phyloP scores from a whole-genome alignment of 352 stramenopile genomes.

The Phytophthora cajani region DNA sequence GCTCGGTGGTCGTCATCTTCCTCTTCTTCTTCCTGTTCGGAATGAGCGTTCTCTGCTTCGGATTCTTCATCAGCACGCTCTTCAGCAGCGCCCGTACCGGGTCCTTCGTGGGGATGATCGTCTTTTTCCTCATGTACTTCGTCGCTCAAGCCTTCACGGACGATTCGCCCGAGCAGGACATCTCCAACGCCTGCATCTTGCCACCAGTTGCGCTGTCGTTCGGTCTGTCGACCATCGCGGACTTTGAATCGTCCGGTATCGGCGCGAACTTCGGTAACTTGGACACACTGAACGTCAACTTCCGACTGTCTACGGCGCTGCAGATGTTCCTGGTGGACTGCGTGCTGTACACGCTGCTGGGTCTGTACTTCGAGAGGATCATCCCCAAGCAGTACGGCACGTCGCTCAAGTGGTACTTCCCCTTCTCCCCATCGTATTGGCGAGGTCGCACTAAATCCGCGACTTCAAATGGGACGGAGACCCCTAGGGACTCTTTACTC shows the following conservation, averaged over 20 bases:
- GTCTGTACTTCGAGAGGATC: constrained; percentile 88
- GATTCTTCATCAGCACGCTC: constrained; percentile 78
- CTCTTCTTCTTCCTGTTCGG: constrained; percentile 80
- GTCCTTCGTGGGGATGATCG: constrained; percentile 71
- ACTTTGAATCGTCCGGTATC: constrained; percentile 59
- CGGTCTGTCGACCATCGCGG: constrained; percentile 68
- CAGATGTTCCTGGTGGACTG: constrained; percentile 80
- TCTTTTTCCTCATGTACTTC: constrained; percentile 92
- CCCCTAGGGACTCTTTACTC: constrained; percentile 52
- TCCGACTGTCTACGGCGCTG: constrained; percentile 48
- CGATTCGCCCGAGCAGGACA: constrained; percentile 44
- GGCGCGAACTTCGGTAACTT: constrained; percentile 24
- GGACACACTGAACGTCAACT: constrained; percentile 15
- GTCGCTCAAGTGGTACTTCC: constrained; percentile 88
- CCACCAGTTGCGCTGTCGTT: constrained; percentile 78
- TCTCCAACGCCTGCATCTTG: constrained; percentile 63
- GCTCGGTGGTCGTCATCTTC: constrained; percentile 39
- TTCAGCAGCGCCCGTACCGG: constrained; percentile 80
- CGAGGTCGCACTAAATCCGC: constrained; percentile 55
- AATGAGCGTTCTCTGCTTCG: constrained; percentile 65
- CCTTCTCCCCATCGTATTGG: constrained; percentile 81
- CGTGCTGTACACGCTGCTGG: constrained; percentile 86
- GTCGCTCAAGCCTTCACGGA: constrained; percentile 61
- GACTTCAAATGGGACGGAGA: constrained; percentile 37
- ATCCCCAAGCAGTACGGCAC: constrained; percentile 78